A percentile compares a stretch with the other conserved stretches of the same genome.
Evolutionary conservation across 1,284 basidiomycete genomes (phyloP).

Genomic region (Peniophora sp.): DNA sequence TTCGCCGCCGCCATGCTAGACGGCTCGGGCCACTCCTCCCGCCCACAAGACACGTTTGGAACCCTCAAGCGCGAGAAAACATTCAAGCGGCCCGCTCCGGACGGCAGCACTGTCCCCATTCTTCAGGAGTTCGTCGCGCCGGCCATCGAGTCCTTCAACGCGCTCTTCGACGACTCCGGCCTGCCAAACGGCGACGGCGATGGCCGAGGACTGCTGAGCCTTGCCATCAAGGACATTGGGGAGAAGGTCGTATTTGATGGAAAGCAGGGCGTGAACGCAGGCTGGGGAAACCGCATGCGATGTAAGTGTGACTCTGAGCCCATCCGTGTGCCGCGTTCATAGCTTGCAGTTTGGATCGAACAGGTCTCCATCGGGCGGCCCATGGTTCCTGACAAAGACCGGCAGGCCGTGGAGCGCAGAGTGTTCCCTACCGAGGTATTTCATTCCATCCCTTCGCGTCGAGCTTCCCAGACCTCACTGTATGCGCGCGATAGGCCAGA

Average conservation of each 20-base stretch:
- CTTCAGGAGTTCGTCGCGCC: slow-evolving; percentile 92
- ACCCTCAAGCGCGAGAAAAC: slow-evolving; percentile 79
- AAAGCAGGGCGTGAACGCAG: slow-evolving; percentile 47
- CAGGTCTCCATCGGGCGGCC: slow-evolving; percentile 81
- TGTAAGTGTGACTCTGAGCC: slow-evolving; percentile 44
- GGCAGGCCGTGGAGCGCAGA: slow-evolving; percentile 65
- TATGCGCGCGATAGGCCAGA: slow-evolving; percentile 55
- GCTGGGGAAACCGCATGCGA: slow-evolving; percentile 76
- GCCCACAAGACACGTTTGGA: slow-evolving; percentile 53
- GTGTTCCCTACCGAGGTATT: slow-evolving; percentile 86
- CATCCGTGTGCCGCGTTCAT: slow-evolving; percentile 8
- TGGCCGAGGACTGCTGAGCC: slow-evolving; percentile 73
- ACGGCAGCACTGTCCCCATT: slow-evolving; percentile 69
- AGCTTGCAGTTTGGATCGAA: slow-evolving; percentile 77
- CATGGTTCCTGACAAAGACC: slow-evolving; percentile 82
- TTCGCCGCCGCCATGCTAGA: slow-evolving; percentile 24
- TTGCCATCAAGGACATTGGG: slow-evolving; percentile 80
- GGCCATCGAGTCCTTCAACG: slow-evolving; percentile 95
- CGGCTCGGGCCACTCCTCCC: slow-evolving; percentile 11
- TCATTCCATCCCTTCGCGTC: slow-evolving; percentile 6
- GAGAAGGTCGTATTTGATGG: slow-evolving; percentile 91
- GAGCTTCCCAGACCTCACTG: background rate
- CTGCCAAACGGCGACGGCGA: slow-evolving; percentile 66
- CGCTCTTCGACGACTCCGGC: slow-evolving; percentile 84
- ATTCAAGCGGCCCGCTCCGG: slow-evolving; percentile 73